Base-by-base conservation (phyloP, 345 rosid species). In the Euphorbia pulcherrima region DNA sequence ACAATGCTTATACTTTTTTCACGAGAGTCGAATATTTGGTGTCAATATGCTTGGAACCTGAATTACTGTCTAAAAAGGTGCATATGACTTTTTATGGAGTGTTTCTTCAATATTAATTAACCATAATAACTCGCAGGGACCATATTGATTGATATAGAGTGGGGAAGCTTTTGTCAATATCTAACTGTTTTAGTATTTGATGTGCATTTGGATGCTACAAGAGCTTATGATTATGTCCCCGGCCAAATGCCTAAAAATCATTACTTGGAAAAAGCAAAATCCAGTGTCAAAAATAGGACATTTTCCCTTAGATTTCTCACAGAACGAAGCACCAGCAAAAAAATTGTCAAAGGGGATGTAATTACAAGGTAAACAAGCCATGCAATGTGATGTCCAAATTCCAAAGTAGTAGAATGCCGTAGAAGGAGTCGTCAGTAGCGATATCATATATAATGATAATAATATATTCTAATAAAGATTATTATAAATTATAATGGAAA, bases 351-450 rank as follows among this genome's bases (percentile, higher is more conserved):
- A 23, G 23, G 46, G 60, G 24, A 35, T 46, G 20, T n/a, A 63
- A 24, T 63, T 6, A 26, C 37, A 6, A 59, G 11, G 63, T 30
- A 8, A 37, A 59, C 10, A 21, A 1, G n/a, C 20, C 64, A 33
- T 18, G n/a, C 47, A 47, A 47, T 33, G n/a, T n/a, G n/a, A 33
- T 2, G n/a, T 23, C 26, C 70, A 35, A 16, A 37, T 11, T 37
- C 47, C n/a, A 18, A 44, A 67, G 29, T 70, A 62, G 56, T 14
- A 9, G 14, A 60, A 35, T 64, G 28, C 53, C 62, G 70, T 55
- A 72, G 14, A 21, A 44, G 70, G 54, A 30, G 13, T 47, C n/a
- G 65, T 23, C 58, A 57, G 39, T 61, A 62, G 78, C 28, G 73
- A 65, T 69, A 65, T 29, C 20, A 56, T 14, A 37, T 8, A 4